Base-by-base conservation (phyloP, 202 grass and related monocot species). In the Carex arenaria region DNA sequence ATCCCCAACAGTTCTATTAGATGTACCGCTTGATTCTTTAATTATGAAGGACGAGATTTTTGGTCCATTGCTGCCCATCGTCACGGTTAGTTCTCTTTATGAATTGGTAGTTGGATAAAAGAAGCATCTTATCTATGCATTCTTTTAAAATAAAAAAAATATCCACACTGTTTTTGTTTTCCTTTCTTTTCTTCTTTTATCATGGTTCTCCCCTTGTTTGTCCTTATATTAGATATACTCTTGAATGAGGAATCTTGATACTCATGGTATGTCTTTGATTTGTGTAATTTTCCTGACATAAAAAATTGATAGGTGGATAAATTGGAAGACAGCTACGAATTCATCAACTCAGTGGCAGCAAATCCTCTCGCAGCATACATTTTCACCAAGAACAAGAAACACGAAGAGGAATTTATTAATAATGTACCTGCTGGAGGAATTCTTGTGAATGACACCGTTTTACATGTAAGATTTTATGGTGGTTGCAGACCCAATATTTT, bases 281-380 rank as follows among this genome's bases (percentile, higher is more conserved):
- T 59, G 61, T 45, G 18, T 55, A 57, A 20, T n/a, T 56, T 70
- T 81, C 0, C 26, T 28, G 12, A 53, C 38, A 52, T 10, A 18
- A 80, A 80, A 80, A 69, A 82, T 57, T 77, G 30, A 0, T 53
- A 99, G 97, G 97, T 99, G 13, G 88, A 99, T 57, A 94, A 94
- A 65, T 85, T 99, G 42, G 86, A 96, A 89, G 88, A 99, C 3
- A 89, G 93, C 82, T 91, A 92, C 1, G 85, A 79, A 14, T 2
- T 92, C 34, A 85, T 99, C 53, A 99, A 92, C 80, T 82, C 84
- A 18, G 90, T 75, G 80, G 26, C 81, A 0, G 31, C 81, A 0
- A 99, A 99, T 61, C 97, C 97, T 28, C 93, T 99, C 0, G 97
- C 97, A 0, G 93, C 97, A 30, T 99, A 99, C 57, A 89, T 96